Percentiles rank a stretch among this genome's conserved stretches.
phyloP scores from a whole-genome alignment of 164 flowering plant genomes.

The Nelumbo lutea region DNA sequence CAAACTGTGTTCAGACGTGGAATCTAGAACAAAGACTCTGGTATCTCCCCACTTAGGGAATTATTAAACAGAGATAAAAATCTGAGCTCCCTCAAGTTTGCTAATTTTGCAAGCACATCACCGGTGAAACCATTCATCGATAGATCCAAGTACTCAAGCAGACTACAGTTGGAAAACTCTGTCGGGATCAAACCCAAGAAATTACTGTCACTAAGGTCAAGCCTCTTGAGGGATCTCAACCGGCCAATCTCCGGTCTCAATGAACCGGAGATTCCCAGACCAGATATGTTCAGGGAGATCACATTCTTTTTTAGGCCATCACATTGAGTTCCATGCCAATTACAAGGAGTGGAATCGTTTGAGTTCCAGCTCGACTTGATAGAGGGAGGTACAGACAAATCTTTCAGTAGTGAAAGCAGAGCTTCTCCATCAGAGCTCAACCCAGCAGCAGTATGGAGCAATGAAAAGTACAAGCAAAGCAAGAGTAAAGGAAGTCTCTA shows the following conservation, averaged over 20 bases:
- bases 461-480: constrained; percentile 9
- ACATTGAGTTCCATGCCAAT: constrained; percentile 54
- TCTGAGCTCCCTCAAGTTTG: constrained; percentile 23
- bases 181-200: constrained; percentile 48
- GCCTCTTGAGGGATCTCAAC: constrained; percentile 25
- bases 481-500: too few species aligned
- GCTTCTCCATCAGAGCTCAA: constrained; percentile 43
- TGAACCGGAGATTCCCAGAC: constrained; percentile 37
- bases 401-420: constrained; percentile 34
- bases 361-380: constrained; percentile 43
- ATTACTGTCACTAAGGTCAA: constrained; percentile 36
- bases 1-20: constrained; percentile 30
- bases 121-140: constrained; percentile 42
- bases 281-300: constrained; percentile 39
- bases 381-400: constrained; percentile 39
- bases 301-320: constrained; percentile 22
- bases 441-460: constrained; percentile 9
- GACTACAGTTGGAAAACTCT: constrained; percentile 38
- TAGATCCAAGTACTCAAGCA: constrained; percentile 36
- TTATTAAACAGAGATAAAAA: constrained; percentile 33
- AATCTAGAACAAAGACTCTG: constrained; percentile 49
- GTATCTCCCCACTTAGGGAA: constrained; percentile 42
- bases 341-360: constrained; percentile 55
- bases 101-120: constrained; percentile 31
- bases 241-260: constrained; percentile 53